These are phyloP conservation scores for Fusarium agapanthi DNA, from an alignment of 2,329 filamentous ascomycete genomes.

Conservation along the genomic window DNA sequence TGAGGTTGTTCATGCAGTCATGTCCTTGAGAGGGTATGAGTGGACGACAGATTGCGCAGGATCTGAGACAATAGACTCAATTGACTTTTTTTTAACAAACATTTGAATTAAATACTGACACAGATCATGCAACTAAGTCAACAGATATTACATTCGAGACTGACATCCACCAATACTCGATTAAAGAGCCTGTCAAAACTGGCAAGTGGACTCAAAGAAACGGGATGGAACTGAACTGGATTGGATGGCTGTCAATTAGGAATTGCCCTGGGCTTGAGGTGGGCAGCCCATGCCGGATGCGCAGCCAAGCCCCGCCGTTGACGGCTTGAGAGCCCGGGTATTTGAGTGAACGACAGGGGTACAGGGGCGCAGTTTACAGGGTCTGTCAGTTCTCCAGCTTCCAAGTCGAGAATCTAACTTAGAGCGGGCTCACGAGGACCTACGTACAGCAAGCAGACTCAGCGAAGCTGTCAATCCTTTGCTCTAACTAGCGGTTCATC, in stretches of 20 bases:
- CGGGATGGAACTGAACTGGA: not conserved
- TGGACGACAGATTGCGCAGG: not conserved
- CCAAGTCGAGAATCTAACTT: constrained; percentile 16
- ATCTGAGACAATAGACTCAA: constrained; percentile 13
- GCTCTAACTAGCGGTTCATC: constrained; percentile 6
- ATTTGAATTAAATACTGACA: not conserved
- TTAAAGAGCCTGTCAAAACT: not conserved
- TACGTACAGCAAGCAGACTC: not conserved
- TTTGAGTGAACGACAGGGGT: constrained; percentile 29
- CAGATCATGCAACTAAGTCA: not conserved
- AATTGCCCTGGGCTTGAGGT: constrained; percentile 7
- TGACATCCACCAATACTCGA: constrained; percentile 9
- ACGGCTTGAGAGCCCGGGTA: constrained; percentile 4
- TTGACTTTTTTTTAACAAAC: not conserved
- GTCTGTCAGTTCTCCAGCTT: constrained; percentile 9
- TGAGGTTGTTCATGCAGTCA: not conserved
- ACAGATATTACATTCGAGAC: not conserved
- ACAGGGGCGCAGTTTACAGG: constrained; percentile 8
- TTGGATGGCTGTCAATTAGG: constrained; percentile 22
- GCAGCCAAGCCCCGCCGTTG: constrained; percentile 17
- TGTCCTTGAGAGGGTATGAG: not conserved
- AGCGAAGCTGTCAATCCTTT: constrained; percentile 11
- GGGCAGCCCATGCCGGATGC: not conserved
- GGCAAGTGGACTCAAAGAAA: not conserved
- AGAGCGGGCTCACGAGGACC: constrained; percentile 16